Conservation (phyloP, 768 basidiomycete species). For the Dentipellis fragilis region DNA sequence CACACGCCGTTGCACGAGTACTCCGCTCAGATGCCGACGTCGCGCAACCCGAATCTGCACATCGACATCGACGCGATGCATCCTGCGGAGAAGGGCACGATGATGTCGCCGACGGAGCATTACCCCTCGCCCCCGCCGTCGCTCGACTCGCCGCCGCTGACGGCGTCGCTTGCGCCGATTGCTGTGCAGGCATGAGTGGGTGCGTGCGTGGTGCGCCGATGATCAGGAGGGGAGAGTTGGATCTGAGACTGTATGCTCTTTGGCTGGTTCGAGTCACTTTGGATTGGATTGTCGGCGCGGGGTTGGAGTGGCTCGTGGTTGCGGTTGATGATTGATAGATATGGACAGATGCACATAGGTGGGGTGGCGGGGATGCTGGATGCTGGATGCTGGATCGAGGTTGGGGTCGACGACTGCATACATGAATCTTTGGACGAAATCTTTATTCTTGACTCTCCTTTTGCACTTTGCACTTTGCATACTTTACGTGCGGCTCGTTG, state of each 20-base stretch:
- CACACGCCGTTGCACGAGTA: conserved; percentile 12
- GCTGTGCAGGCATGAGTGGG: conserved; percentile 5
- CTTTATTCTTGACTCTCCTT: too few species aligned
- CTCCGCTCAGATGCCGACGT: conserved; percentile 17
- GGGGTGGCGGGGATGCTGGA: too few species aligned
- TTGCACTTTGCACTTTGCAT: too few species aligned
- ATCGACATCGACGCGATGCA: conserved; percentile 20
- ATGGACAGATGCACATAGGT: too few species aligned
- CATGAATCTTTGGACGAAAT: too few species aligned
- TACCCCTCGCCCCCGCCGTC: conserved; percentile 32
- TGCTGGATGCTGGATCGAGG: too few species aligned
- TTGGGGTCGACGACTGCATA: too few species aligned
- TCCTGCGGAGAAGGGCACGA: conserved; percentile 4
- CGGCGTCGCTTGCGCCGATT: conserved; percentile 2
- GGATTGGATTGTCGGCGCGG: too few species aligned
- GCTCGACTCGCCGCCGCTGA: conserved; percentile 26
- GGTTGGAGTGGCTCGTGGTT: too few species aligned
- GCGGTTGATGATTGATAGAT: too few species aligned
- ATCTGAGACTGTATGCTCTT: background rate
- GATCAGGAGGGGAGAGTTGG: background rate
- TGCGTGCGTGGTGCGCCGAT: too few species aligned
- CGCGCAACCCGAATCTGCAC: conserved; percentile 16
- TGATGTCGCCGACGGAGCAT: conserved; percentile 19
- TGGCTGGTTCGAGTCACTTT: background rate
- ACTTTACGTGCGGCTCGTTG: too few species aligned